These are phyloP conservation scores for Cymodocea nodosa DNA, from an alignment of 116 monocot genomes.

Conservation along the genomic window DNA sequence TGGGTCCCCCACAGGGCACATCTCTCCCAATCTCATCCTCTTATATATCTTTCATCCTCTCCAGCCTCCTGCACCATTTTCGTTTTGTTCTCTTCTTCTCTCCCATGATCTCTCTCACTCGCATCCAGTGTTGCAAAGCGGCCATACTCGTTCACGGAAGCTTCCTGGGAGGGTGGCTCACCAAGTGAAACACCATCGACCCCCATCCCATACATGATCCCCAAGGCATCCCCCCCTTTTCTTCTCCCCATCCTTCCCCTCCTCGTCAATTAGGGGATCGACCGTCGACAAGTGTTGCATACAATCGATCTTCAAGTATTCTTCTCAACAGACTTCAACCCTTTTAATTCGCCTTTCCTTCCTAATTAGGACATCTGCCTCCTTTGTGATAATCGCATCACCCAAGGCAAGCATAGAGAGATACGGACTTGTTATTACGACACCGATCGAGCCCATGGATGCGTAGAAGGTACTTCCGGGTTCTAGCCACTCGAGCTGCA, in stretches of 20 bases:
- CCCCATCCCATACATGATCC: not conserved
- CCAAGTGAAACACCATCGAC: not conserved
- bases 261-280: not conserved
- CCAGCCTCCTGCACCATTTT: too few species aligned
- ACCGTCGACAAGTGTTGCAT: too few species aligned
- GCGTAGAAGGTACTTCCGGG: too few species aligned
- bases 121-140: not conserved
- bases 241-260: not conserved
- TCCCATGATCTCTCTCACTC: not conserved
- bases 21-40: too few species aligned
- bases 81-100: too few species aligned
- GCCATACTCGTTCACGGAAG: not conserved
- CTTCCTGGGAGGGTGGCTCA: not conserved
- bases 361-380: not conserved
- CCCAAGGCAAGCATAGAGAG: not conserved
- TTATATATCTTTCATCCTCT: too few species aligned
- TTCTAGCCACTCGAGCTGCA: too few species aligned
- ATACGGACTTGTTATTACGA: too few species aligned
- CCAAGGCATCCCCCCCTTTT: not conserved
- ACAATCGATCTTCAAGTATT: too few species aligned
- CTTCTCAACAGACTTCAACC: too few species aligned
- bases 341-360: not conserved
- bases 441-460: too few species aligned
- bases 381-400: not conserved
- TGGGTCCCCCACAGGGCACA: too few species aligned